Percentiles rank a stretch among this genome's conserved stretches.
These are phyloP conservation scores for Cornus florida DNA, from an alignment of 148 eudicot species.

Conservation along the genomic window DNA sequence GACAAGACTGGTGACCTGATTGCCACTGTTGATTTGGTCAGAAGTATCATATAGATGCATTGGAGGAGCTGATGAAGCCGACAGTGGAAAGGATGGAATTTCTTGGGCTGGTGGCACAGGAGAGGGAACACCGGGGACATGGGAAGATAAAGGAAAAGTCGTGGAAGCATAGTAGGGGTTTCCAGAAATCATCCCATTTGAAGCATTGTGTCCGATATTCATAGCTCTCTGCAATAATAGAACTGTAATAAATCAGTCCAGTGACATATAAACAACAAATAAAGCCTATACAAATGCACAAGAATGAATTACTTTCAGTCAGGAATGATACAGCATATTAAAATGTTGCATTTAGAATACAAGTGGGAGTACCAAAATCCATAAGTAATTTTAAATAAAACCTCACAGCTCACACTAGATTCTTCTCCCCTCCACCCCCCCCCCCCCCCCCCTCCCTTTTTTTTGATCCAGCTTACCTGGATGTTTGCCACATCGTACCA, in stretches of 20 bases:
- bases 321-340: background rate
- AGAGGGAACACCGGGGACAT: constrained; percentile 38
- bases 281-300: background rate
- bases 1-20: constrained; percentile 48
- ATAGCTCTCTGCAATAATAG: constrained; percentile 51
- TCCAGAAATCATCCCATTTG: constrained; percentile 34
- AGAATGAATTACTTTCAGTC: background rate
- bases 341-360: background rate
- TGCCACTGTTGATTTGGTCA: constrained; percentile 40
- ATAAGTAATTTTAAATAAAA: background rate
- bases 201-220: constrained; percentile 44
- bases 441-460: too few species aligned
- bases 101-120: constrained; percentile 33
- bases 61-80: constrained; percentile 38
- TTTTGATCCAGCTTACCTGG: background rate
- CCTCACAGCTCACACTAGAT: background rate
- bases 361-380: background rate
- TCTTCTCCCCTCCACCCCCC: too few species aligned
- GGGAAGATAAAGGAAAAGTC: constrained; percentile 31
- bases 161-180: constrained; percentile 38
- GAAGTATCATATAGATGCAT: constrained; percentile 36
- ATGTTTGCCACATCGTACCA: background rate
- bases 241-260: constrained; percentile 3
- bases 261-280: background rate
- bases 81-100: constrained; percentile 33